Evolutionary conservation across 2,329 filamentous ascomycete species (phyloP), one percentile per base, ranked within the genome.

Genomic region (Trichoderma sp.): DNA sequence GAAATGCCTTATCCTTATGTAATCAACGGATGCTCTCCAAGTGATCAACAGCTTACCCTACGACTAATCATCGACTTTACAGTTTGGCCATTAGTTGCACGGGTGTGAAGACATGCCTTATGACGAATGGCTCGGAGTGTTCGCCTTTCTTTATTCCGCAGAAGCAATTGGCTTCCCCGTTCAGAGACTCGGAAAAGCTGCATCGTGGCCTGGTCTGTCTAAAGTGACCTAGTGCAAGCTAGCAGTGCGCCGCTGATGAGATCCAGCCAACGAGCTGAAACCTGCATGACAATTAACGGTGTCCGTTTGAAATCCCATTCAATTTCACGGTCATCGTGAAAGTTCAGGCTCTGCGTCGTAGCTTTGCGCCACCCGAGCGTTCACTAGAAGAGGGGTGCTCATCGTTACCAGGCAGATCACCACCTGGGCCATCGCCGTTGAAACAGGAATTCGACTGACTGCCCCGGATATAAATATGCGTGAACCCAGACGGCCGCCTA

Each of bases 281-380:
- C 19, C 5, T 7, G 12, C 19, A 17, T 22, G 15, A 12, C 22
- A 4, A 52, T 64, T 45, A n/a, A 64, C 22, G 12, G 10, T 15
- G n/a, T n/a, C 50, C 22, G 27, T 50, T 19, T 4, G 45, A 32
- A 39, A 22, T 19, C 25, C 50, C 5, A 10, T 39, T 42, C 35
- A 19, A 52, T 15, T 64, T 68, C 57, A 68, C 58, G 35, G 58
- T 19, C 15, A 57, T 52, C 39, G 32, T 68, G 58, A 64, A 63
- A 9, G 25, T 39, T 32, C 48, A 10, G 52, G 19, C 12, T 53
- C 22, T 35, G 37, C 37, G 45, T 9, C 13, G 19, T 50, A 25
- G 25, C 50, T 25, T 39, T 52, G 58, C 66, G 66, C 58, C 66
- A 68, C 66, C 7, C 27, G 2, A 2, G 17, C n/a, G 19, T 48